Evolutionary conservation across 2,329 filamentous ascomycete genomes (phyloP).

Genomic region (Orbilia quercus): DNA sequence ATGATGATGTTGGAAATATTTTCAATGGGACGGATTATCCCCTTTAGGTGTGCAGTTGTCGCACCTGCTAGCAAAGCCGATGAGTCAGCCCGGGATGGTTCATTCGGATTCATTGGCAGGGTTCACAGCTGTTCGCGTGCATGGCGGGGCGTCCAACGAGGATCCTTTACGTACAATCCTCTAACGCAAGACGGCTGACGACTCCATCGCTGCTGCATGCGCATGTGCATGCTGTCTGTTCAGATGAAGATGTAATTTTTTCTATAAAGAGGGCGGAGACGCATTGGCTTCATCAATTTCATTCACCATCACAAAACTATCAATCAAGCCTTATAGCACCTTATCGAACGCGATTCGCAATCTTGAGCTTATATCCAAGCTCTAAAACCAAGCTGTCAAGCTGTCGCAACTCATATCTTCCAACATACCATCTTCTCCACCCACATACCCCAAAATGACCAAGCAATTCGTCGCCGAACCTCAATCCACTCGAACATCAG

Average conservation of each 20-base stretch:
- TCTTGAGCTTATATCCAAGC: neutral
- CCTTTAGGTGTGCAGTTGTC: constrained; percentile 2
- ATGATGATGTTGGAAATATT: no score
- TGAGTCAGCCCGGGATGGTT: constrained; percentile 31
- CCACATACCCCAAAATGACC: constrained; percentile 33
- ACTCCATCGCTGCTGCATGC: neutral
- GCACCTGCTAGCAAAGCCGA: constrained; percentile 3
- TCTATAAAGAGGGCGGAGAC: constrained; percentile 1
- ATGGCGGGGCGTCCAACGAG: constrained; percentile 20
- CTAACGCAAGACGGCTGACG: constrained; percentile 14
- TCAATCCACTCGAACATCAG: constrained; percentile 16
- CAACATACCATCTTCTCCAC: constrained; percentile 3
- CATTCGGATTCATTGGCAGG: constrained; percentile 16
- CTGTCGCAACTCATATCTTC: constrained; percentile 14
- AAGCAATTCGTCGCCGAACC: constrained; percentile 11
- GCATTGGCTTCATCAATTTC: constrained; percentile 1
- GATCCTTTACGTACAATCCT: constrained; percentile 22
- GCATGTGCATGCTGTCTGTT: neutral
- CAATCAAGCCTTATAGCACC: neutral
- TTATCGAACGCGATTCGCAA: constrained; percentile 27
- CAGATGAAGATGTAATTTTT: constrained; percentile 1
- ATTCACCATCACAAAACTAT: constrained; percentile 3
- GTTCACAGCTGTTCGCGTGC: constrained; percentile 24
- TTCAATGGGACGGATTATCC: constrained; percentile 24
- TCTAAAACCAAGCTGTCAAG: neutral